Base-by-base conservation (phyloP, 495 filamentous ascomycete genomes). In the Ramalina intermedia region DNA sequence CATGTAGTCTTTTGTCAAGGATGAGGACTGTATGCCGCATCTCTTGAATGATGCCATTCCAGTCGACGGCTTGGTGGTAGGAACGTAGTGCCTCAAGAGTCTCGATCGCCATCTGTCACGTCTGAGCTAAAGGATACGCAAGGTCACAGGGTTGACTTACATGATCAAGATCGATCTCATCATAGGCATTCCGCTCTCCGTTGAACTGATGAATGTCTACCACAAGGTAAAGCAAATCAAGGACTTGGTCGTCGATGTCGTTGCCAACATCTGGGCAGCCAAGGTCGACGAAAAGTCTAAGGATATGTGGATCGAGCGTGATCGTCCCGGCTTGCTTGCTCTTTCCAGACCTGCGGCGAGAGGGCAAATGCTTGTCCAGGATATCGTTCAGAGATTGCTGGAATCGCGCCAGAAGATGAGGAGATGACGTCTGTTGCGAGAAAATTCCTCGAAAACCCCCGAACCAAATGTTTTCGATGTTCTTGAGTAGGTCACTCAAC, bases 201-300 rank as follows among this genome's bases (percentile, higher is more conserved):
- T 93, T 85, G 64, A 96, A 98, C 64, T 96, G 93, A 24, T 96
- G 68, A 43, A 96, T 89, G 60, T 98, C 91, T 4, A 96, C 80
- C 8, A 96, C 85, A 58, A 96, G 96, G 63, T 95, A 95, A 1
- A 98, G 73, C 42, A 98, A 66, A 61, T 98, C 91, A 55, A 79
- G 85, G 38, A 98, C 61, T 0, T 80, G 76, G 54, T 96, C 91
- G 46, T 94, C 87, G 2, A 89, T 70, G 49, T 94, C 89, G 43
- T 76, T 76, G 1, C 79, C 74, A 4, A 70, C 67, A 1, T 71
- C 75, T 3, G 87, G 75, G 58, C 85, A 77, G 12, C 87, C 85
- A 8, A 96, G 71, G 1, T 85, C 87, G 50, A 93, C 74, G 53
- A 96, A 96, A 14, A 98, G 66, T 53, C 93, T 87, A 48, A 95